Evolutionary conservation across 331 rosid genomes (phyloP), one percentile per base, ranked within the genome.

Genomic region (Phaseolus coccineus): DNA sequence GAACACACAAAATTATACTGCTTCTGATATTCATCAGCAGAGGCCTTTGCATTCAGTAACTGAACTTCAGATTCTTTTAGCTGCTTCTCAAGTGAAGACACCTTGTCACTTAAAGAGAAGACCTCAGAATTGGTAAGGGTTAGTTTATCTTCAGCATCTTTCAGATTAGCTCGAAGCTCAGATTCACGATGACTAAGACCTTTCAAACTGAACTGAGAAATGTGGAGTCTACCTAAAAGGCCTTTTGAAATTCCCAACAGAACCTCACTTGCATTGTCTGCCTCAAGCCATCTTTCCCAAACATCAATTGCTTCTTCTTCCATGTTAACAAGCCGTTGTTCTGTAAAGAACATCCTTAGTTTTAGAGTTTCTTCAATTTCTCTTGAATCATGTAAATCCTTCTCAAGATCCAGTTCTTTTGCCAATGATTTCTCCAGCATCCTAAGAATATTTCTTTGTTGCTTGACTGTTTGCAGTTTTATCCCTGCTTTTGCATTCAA

Each of bases 351-450:
- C 28, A 86, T 39, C 77, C 87, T 77, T 74, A 78, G 81, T 73
- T 73, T 85, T 69, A 90, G 78, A 39, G 87, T 85, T 63, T 87
- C 94, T 75, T 87, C 88, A 71, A 80, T 73, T 57, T 85, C 88
- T 77, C 76, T 85, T 4, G 89, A 82, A 64, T 89, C 90, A 15
- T 82, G 57, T 48, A 87, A 37, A 74, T 81, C 89, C 86, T 89
- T 90, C 81, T 91, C 97, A 73, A 91, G 90, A 77, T 90, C 97
- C 76, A 94, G 84, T 73, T 91, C 98, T 77, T 87, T 86, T 28
- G 91, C 96, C 87, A 91, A 80, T 48, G 97, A 84, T 77, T 87
- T 91, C 85, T 94, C 97, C 19, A 91, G 89, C 91, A 87, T 81
- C 87, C 90, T 89, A 75, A 94, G 84, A 69, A 94, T 81, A 80